Evolutionary conservation across 208 protist species (phyloP), one percentile per base, ranked within the genome.

Genomic region (Trypanosomatidae sp.): DNA sequence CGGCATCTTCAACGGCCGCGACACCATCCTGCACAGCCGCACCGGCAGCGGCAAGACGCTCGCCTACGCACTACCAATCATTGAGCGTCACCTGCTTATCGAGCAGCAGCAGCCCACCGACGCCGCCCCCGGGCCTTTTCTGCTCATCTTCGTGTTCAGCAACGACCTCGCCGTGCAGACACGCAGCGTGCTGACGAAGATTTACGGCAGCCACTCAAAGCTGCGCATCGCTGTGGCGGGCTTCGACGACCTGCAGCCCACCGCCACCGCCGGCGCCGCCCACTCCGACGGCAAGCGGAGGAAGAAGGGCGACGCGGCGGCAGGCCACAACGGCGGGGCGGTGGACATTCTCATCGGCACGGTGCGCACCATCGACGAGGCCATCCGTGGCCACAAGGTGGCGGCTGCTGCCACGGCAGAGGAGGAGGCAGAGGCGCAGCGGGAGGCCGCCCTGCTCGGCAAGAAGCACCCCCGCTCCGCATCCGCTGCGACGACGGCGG

Each of bases 1-100:
- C 33, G 90, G 91, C 46, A 91, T 97, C 56, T 95, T 95, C 69
- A 87, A 89, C 49, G 85, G 90, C 25, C 87, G 90, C 46, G 95
- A 98, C 69, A 83, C 98, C 64, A 92, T 98, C 47, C 83, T 97
- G 62, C 95, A 98, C 81, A 96, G 95, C 68, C 92, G 96, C 73
- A 99, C 97, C 39, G 97, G 97, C 66, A 96, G 86, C 73, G 98
- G 98, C 39, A 99, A 99, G 87, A 99, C 99, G 41, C 79, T 99
- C 0, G 98, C 98, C 19, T 99, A 99, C 84, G 90, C 99, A 10
- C 94, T 99, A 17, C 99, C 99, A 7, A 81, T 97, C 56, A 87
- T 98, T 59, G 90, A 96, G 78, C 87, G 93, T 5, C 89, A 95
- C 69, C 73, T 90, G 7, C 83, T 94, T 28, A 25, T 93, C 5